Evolutionary conservation across 192 early-diverging fungal species (phyloP), one percentile per base, ranked within the genome.

Genomic region (Backusella psychrophila): DNA sequence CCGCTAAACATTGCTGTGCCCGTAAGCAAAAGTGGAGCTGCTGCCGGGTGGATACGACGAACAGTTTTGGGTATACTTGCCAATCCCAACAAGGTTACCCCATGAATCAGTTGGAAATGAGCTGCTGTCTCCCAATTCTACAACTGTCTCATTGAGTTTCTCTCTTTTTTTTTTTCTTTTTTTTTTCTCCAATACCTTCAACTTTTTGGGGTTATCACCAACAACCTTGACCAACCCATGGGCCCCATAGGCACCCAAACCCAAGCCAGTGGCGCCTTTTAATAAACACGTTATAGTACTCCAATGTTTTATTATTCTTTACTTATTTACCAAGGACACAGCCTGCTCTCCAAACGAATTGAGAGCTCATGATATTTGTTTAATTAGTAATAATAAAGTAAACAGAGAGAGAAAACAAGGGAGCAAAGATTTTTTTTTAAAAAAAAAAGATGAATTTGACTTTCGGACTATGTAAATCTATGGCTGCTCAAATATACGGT

Each of bases 1-100:
- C 89, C 89, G 35, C 80, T 83, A 72, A 91, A 91, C 11, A 78
- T 21, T 3, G 78, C 39, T 4, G 87, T 87, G 15, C 90, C 90
- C 21, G 75, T 74, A 6, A 83, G 70, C 31, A 91, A 87, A 59
- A 90, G 71, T 36, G 86, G 86, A 9, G 84, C 85, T 35, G 82
- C 79, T 74, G 70, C 77, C 74, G 74, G 72, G 76, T 80, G 70
- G 12, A 82, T 73, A 38, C 79, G 76, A 0, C 80, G 75, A 52
- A 81, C 71, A 39, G 79, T 36, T 5, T 70, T 39, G n/a, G 84
- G 85, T 7, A 80, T 80, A 29, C 81, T 80, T 33, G 83, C 81
- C 29, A 85, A 70, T 12, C 79, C 84, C 26, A 91, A 77, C 26
- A 91, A 68, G 9, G 85, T 82, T 0, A 89, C 77, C 9, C 83